Conservation (phyloP, 129 eudicot genomes). For the Gnaphalium uliginosum region DNA sequence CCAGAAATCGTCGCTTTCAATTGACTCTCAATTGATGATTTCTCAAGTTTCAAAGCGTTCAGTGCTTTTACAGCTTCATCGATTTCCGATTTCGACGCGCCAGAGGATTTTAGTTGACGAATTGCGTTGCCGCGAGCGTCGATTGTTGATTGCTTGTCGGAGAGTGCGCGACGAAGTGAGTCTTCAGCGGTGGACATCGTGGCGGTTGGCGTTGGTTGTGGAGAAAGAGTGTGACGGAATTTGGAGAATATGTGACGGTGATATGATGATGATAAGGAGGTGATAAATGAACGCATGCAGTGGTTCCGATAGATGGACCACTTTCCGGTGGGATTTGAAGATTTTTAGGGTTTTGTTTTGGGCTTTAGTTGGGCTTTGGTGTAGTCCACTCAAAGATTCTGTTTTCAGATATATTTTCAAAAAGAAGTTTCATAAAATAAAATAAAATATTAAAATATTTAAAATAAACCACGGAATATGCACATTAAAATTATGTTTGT, state of each 20-base stretch:
- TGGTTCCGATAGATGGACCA: constrained; percentile 11
- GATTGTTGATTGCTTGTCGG: constrained; percentile 41
- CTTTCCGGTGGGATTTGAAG: not conserved
- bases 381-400: constrained; percentile 18
- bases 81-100: constrained; percentile 48
- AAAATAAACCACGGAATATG: too few relatives aligned
- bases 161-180: constrained; percentile 45
- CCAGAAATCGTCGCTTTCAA: constrained; percentile 40
- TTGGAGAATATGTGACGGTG: constrained; percentile 26
- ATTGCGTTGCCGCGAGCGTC: constrained; percentile 38
- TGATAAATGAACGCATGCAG: constrained; percentile 31
- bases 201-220: constrained; percentile 8
- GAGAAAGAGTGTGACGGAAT: constrained; percentile 21
- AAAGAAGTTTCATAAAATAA: not conserved
- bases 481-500: too few relatives aligned
- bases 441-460: too few relatives aligned
- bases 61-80: constrained; percentile 50
- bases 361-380: constrained; percentile 37
- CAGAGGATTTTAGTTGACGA: constrained; percentile 46
- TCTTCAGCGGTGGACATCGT: constrained; percentile 47
- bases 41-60: constrained; percentile 49
- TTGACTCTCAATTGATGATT: constrained; percentile 42
- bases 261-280: not conserved
- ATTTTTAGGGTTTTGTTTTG: constrained; percentile 38
- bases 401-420: not conserved